A percentile compares a stretch with the other conserved stretches of the same genome.
Evolutionary conservation across 805 yeast species (phyloP).

Genomic region (Candida coleopterorum): DNA sequence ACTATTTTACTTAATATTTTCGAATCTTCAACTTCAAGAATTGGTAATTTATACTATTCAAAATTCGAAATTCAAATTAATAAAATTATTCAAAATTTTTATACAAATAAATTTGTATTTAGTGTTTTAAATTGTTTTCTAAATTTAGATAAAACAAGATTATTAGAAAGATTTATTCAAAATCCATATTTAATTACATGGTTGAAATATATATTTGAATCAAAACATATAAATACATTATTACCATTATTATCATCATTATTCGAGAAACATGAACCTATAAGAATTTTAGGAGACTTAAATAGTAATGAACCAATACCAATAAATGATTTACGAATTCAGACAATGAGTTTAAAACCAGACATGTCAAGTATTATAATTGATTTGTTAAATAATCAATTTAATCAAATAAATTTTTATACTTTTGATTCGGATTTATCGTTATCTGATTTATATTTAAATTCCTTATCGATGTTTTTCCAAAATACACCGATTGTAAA

Average conservation of each 20-base stretch:
- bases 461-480: constrained; percentile 11
- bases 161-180: constrained; percentile 1
- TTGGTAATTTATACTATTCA: constrained; percentile 2
- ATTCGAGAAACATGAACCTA: neutral
- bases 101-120: constrained; percentile 7
- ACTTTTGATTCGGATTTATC: constrained; percentile 1
- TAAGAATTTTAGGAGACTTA: neutral
- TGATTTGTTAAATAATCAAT: neutral
- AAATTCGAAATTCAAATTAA: constrained; percentile 5
- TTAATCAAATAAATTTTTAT: constrained; percentile 1
- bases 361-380: constrained; percentile 1
- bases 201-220: neutral
- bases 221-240: neutral
- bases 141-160: neutral
- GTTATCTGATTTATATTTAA: constrained; percentile 3
- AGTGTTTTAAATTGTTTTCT: constrained; percentile 6
- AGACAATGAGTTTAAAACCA: constrained; percentile 12
- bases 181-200: constrained; percentile 4
- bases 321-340: constrained; percentile 11
- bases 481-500: constrained; percentile 12
- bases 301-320: neutral
- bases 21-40: constrained; percentile 4
- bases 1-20: constrained; percentile 2
- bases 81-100: constrained; percentile 2
- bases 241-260: neutral